A percentile compares a stretch with the other conserved stretches of the same genome.
phyloP scores from a whole-genome alignment of 306 rosid species.

The Sphenostylis stenocarpa region DNA sequence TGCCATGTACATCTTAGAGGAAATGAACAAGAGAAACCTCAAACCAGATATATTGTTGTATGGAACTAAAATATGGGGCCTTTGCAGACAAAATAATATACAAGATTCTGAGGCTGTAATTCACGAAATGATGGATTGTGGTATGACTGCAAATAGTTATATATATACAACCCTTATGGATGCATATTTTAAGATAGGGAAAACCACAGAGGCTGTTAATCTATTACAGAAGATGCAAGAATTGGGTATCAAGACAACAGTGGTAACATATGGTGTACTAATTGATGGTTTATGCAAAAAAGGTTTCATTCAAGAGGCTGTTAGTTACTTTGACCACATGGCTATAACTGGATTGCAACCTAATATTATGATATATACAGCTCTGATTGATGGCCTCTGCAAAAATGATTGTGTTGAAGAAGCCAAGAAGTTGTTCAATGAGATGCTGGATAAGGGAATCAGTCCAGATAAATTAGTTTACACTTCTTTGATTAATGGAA shows the following conservation, averaged over 20 bases:
- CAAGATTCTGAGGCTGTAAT: slow-evolving; percentile 60
- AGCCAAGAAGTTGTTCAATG: slow-evolving; percentile 73
- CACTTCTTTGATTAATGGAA: slow-evolving; percentile 82
- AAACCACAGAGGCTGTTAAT: slow-evolving; percentile 58
- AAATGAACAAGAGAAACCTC: slow-evolving; percentile 66
- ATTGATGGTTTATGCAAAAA: slow-evolving; percentile 88
- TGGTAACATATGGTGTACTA: slow-evolving; percentile 79
- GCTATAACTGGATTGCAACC: slow-evolving; percentile 62
- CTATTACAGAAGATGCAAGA: slow-evolving; percentile 75
- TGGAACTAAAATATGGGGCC: slow-evolving; percentile 81
- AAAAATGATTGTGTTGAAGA: slow-evolving; percentile 59
- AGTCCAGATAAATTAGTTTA: slow-evolving; percentile 76
- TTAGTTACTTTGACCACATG: slow-evolving; percentile 62
- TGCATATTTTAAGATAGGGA: slow-evolving; percentile 80
- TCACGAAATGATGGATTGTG: slow-evolving; percentile 58
- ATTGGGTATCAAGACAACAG: slow-evolving; percentile 53
- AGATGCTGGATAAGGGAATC: slow-evolving; percentile 77
- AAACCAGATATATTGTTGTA: slow-evolving; percentile 64
- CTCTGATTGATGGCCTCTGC: slow-evolving; percentile 85
- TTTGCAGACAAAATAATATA: slow-evolving; percentile 67
- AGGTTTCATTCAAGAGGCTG: slow-evolving; percentile 71
- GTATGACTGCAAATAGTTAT: slow-evolving; percentile 64
- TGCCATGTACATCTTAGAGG: slow-evolving; percentile 57
- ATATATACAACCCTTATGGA: slow-evolving; percentile 76
- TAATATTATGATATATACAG: slow-evolving; percentile 75